Conservation (phyloP, 202 grass and related monocot genomes). For the Digitaria exilis region DNA sequence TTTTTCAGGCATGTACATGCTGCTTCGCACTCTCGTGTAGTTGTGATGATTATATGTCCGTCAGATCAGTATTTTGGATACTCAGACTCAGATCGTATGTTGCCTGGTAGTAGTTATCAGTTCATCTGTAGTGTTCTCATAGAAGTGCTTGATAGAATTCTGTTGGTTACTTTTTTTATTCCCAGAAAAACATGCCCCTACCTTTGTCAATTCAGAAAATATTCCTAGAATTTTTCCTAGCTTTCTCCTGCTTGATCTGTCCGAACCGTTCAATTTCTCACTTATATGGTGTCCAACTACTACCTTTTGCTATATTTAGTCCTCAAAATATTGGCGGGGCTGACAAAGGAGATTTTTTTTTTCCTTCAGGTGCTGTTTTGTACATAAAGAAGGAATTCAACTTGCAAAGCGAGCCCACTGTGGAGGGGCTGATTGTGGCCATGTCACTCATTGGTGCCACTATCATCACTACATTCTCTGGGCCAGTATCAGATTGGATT, state of each 20-base stretch:
- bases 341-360: constrained; percentile 25
- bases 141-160: neutral
- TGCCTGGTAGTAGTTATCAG: neutral
- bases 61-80: neutral
- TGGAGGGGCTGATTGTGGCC: constrained; percentile 80
- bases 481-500: constrained; percentile 69
- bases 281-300: neutral
- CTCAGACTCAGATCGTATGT: constrained; percentile 6
- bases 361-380: constrained; percentile 64
- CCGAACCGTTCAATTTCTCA: neutral
- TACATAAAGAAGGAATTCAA: constrained; percentile 89
- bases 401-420: constrained; percentile 58
- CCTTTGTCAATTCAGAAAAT: neutral
- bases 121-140: neutral
- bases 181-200: neutral
- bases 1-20: neutral
- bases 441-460: constrained; percentile 91
- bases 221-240: neutral
- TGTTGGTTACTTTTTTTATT: constrained; percentile 6
- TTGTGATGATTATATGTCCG: neutral
- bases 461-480: constrained; percentile 83
- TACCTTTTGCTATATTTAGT: neutral
- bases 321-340: neutral
- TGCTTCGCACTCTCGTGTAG: neutral
- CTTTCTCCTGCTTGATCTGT: constrained; percentile 20